Evolutionary conservation across 257 asterid species (phyloP).

Genomic region (Solanum okadae): DNA sequence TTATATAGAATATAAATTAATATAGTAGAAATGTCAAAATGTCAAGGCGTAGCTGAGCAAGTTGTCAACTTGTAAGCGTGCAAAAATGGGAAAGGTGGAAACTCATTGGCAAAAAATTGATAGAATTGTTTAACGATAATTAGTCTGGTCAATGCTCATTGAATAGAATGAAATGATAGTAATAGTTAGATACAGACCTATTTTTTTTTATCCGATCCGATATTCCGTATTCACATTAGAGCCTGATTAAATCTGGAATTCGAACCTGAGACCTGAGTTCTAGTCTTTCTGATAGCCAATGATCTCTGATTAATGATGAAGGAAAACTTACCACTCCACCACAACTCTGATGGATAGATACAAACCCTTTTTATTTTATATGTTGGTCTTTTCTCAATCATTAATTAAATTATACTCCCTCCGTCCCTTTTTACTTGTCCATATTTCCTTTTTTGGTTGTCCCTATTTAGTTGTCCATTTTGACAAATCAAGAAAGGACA

Average conservation of each 20-base stretch:
- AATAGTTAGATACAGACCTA: not conserved
- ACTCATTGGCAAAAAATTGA: not conserved
- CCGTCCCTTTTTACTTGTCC: too few species aligned
- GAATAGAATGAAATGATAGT: not conserved
- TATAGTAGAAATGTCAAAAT: not conserved
- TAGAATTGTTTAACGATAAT: not conserved
- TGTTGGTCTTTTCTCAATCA: not conserved
- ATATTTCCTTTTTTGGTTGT: too few species aligned
- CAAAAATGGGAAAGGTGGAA: not conserved
- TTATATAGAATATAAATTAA: not conserved
- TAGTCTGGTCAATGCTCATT: not conserved
- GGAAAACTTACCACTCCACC: too few species aligned
- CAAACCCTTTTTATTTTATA: not conserved
- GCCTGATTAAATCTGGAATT: too few species aligned
- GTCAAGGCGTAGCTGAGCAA: not conserved
- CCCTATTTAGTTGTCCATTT: too few species aligned
- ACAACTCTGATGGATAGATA: not conserved
- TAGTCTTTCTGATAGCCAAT: too few species aligned
- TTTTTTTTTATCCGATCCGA: too few species aligned
- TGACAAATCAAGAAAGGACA: too few species aligned
- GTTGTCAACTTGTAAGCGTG: not conserved
- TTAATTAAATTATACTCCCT: too few species aligned
- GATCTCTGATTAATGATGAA: too few species aligned
- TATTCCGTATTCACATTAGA: too few species aligned
- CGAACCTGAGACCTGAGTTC: too few species aligned